These are phyloP conservation scores for Zymoseptoria brevis DNA, from an alignment of 2,329 filamentous ascomycete genomes.

Conservation along the genomic window DNA sequence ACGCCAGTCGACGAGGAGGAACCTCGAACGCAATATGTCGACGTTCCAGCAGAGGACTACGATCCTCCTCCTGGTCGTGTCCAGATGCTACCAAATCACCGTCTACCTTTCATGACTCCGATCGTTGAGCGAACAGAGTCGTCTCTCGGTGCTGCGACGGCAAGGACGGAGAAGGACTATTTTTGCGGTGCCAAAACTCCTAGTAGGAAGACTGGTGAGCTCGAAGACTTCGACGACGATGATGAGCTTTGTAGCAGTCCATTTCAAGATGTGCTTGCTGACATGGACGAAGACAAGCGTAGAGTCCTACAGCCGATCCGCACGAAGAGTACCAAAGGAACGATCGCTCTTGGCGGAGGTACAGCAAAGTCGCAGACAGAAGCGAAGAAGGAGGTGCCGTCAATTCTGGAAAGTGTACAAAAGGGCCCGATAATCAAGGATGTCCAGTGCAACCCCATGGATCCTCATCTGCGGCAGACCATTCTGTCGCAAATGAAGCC, in stretches of 20 bases:
- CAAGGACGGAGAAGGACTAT: constrained; percentile 48
- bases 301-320: constrained; percentile 47
- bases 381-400: constrained; percentile 16
- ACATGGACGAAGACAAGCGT: constrained; percentile 35
- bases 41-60: constrained; percentile 78
- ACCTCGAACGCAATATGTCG: constrained; percentile 59
- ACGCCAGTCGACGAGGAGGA: constrained; percentile 41
- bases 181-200: constrained; percentile 65
- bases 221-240: constrained; percentile 29
- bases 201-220: constrained; percentile 48
- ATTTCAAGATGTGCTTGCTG: constrained; percentile 55
- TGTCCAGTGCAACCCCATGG: constrained; percentile 78
- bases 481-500: constrained; percentile 71
- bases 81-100: constrained; percentile 80
- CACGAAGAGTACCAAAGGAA: constrained; percentile 40
- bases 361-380: constrained; percentile 28
- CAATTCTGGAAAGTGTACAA: constrained; percentile 36
- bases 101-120: constrained; percentile 95
- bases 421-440: constrained; percentile 75
- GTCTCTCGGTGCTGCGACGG: constrained; percentile 62
- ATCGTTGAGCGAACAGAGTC: constrained; percentile 94
- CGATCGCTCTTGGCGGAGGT: constrained; percentile 29
- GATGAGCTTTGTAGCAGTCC: constrained; percentile 60
- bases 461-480: constrained; percentile 62
- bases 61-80: constrained; percentile 58